Evolutionary conservation across 1,284 basidiomycete genomes (phyloP), one percentile per base, ranked within the genome.

Genomic region (Apiotrichum gracile): DNA sequence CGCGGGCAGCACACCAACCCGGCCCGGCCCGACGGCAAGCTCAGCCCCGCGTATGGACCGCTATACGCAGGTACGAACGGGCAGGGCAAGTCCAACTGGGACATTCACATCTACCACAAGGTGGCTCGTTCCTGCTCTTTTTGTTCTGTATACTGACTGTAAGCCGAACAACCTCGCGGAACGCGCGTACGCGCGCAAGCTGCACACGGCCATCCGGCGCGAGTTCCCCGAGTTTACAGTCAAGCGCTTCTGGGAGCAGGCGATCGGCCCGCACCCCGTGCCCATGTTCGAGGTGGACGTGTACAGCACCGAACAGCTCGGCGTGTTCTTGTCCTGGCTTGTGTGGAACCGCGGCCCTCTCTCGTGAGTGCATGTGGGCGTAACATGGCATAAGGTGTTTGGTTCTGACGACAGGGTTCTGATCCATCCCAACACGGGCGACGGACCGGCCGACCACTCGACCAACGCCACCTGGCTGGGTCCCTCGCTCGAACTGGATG

Each of bases 381-480:
- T 33, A 10, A n/a, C 25, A 33, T 14, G 24, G n/a, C n/a, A n/a
- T n/a, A n/a, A n/a, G n/a, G n/a, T n/a, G n/a, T n/a, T n/a, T n/a
- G n/a, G n/a, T n/a, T n/a, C n/a, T n/a, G n/a, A n/a, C n/a, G n/a
- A n/a, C 33, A 85, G 85, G n/a, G 84, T 87, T 10, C 76, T 86
- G 12, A 75, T 87, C 55, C 85, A 87, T 68, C 85, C 85, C 0
- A 86, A 87, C 70, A 87, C 86, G 4, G 76, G 78, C 26, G 73
- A 85, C 57, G 46, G 76, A 1, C 73, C 78, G 60, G 78, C 61
- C 52, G 86, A 87, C 62, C 85, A 87, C 60, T 82, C 83, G 0
- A 81, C 84, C 57, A 73, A 81, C 3, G 79, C 78, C 52, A 79
- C 83, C 0, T 88, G 85, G 86, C 85, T 88, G 69, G 86, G 86